Conservation (phyloP, 2,329 filamentous ascomycete species). For the Bisporella sp. region DNA sequence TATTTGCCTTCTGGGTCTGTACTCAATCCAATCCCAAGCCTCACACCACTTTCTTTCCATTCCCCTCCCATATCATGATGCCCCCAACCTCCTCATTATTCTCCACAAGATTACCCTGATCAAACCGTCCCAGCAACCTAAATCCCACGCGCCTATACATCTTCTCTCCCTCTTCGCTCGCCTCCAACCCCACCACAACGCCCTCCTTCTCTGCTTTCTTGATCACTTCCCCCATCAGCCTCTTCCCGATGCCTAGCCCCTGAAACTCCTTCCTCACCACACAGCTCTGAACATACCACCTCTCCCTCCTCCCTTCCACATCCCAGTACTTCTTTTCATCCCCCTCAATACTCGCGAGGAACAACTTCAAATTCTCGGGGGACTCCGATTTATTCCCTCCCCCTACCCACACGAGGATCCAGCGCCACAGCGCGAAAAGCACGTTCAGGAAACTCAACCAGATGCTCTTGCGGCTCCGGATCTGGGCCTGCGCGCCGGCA, state of each 20-base stretch:
- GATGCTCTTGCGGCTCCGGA: conserved; percentile 4
- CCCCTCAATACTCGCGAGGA: conserved; percentile 1
- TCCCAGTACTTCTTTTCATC: conserved; percentile 14
- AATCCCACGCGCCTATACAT: conserved; percentile 1
- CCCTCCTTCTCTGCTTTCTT: conserved; percentile 16
- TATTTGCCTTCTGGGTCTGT: background rate
- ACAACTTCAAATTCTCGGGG: conserved; percentile 2
- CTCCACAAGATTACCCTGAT: background rate
- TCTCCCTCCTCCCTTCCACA: conserved; percentile 8
- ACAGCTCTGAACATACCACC: conserved; percentile 21
- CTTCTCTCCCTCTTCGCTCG: conserved; percentile 16
- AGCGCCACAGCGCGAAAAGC: conserved; percentile 5
- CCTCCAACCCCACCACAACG: conserved; percentile 17
- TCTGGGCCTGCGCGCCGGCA: conserved; percentile 10
- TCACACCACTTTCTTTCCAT: background rate
- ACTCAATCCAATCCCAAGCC: background rate
- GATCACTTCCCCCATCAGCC: conserved; percentile 20
- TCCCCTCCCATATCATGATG: background rate
- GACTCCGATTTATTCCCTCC: conserved; percentile 9
- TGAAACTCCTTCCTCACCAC: conserved; percentile 17
- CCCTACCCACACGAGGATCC: background rate
- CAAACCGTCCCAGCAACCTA: background rate
- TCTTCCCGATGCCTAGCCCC: conserved; percentile 19
- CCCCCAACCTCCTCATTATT: background rate
- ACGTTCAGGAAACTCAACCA: conserved; percentile 3